Conservation (phyloP, 495 filamentous ascomycete genomes). For the Podospora bellae-mahoneyi region DNA sequence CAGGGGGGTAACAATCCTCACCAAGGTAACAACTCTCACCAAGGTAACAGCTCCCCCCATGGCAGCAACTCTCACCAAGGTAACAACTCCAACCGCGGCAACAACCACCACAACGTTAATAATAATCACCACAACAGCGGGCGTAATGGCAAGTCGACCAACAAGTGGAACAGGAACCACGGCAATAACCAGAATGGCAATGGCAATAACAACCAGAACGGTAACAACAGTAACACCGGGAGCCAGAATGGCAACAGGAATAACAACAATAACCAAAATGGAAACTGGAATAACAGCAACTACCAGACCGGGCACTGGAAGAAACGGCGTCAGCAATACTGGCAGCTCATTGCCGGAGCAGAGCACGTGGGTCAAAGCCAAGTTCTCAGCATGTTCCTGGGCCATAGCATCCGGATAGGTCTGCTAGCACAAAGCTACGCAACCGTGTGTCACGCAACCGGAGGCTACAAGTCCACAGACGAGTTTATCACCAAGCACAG, state of each 20-base stretch:
- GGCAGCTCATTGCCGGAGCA: background rate
- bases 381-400: background rate
- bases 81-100: no score
- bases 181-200: slow-evolving; percentile 12
- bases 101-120: background rate
- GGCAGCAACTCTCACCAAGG: no score
- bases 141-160: background rate
- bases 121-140: background rate
- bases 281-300: background rate
- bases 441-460: background rate
- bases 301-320: background rate
- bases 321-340: background rate
- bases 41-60: no score
- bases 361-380: background rate
- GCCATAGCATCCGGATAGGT: background rate
- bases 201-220: slow-evolving; percentile 3
- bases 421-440: background rate
- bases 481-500: background rate
- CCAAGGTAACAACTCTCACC: background rate
- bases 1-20: background rate
- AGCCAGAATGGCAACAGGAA: background rate
- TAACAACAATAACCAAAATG: background rate
- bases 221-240: slow-evolving; percentile 5
- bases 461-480: background rate
- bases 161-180: slow-evolving; percentile 9